These are phyloP conservation scores for Colletotrichum cordylinicola DNA, from an alignment of 2,329 filamentous ascomycete genomes.

Conservation along the genomic window DNA sequence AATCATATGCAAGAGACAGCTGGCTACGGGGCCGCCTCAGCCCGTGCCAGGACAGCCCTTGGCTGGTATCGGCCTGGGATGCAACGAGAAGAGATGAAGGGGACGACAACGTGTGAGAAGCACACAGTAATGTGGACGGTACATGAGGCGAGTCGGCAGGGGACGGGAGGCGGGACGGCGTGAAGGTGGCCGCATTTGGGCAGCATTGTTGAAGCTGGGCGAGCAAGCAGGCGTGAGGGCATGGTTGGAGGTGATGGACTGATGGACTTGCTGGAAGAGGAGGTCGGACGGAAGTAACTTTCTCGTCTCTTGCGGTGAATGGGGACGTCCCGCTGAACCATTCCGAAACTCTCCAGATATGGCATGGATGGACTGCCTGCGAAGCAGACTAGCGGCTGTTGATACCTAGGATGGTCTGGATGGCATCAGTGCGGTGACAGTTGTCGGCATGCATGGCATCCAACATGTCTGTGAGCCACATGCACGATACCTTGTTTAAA, in stretches of 20 bases:
- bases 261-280: neutral
- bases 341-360: constrained; percentile 3
- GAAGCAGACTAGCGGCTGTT: constrained; percentile 3
- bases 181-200: constrained; percentile 15
- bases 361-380: neutral
- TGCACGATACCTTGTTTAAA: neutral
- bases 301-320: constrained; percentile 11
- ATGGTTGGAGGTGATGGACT: neutral
- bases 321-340: constrained; percentile 2
- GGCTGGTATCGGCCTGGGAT: neutral
- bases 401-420: constrained; percentile 3
- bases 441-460: constrained; percentile 13
- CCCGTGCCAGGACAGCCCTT: constrained; percentile 32
- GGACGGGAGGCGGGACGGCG: neutral
- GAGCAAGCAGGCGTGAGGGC: neutral
- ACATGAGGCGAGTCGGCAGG: neutral
- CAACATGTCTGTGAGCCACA: neutral
- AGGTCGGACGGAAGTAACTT: constrained; percentile 6
- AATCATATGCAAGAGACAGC: constrained; percentile 35
- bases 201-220: neutral
- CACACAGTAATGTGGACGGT: neutral
- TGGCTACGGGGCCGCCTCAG: constrained; percentile 35
- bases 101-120: neutral
- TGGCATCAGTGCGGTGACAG: constrained; percentile 18
- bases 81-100: neutral